Conservation (phyloP, 192 early-diverging fungal genomes). For the Dispira simplex region DNA sequence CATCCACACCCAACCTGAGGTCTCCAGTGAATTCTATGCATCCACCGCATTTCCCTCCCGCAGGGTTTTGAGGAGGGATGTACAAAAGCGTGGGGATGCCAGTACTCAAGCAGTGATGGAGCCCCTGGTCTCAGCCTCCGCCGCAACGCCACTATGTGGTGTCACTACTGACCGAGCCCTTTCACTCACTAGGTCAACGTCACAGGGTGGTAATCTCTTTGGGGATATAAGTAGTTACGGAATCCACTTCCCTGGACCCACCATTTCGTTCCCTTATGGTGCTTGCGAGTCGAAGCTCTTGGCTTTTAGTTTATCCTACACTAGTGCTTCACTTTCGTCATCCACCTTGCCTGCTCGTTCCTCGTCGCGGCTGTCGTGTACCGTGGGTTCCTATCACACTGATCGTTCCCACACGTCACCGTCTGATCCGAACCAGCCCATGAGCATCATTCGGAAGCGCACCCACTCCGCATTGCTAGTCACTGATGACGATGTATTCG, state of each 20-base stretch:
- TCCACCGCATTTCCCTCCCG: not conserved
- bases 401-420: not conserved
- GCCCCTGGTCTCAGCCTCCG: not conserved
- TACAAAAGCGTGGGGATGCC: not conserved
- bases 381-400: not conserved
- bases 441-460: conserved; percentile 8
- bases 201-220: not conserved
- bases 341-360: not conserved
- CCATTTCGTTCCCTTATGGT: not conserved
- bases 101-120: not conserved
- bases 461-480: not conserved
- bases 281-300: not conserved
- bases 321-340: not conserved
- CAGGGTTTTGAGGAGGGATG: not conserved
- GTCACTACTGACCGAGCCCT: not conserved
- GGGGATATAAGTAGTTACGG: conserved; percentile 7
- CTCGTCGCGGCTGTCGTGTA: not conserved
- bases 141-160: not conserved
- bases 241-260: not conserved
- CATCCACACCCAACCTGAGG: not conserved
- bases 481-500: not conserved
- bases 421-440: not conserved
- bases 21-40: not conserved
- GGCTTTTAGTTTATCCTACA: not conserved
- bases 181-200: no score